Conservation (phyloP, 2,329 filamentous ascomycete species). For the Pyricularia sp. region DNA sequence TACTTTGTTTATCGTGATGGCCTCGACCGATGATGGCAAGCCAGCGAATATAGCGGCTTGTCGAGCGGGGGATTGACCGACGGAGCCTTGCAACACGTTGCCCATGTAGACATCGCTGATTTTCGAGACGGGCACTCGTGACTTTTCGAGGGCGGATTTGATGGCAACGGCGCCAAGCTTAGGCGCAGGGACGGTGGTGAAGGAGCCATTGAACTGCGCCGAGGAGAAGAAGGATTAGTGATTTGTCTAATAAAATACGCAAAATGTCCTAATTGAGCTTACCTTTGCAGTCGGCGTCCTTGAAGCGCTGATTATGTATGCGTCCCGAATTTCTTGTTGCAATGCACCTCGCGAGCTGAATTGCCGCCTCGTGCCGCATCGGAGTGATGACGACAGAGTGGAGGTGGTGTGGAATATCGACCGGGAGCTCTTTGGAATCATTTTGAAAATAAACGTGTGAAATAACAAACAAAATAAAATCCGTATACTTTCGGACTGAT, state of each 20-base stretch:
- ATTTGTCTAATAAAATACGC: not conserved
- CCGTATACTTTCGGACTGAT: too few relatives aligned
- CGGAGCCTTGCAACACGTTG: slow-evolving; percentile 75
- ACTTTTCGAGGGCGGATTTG: slow-evolving; percentile 81
- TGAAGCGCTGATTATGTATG: slow-evolving; percentile 85
- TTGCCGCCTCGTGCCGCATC: slow-evolving; percentile 22
- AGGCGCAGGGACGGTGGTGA: slow-evolving; percentile 74
- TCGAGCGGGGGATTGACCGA: slow-evolving; percentile 85
- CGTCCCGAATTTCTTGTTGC: slow-evolving; percentile 69
- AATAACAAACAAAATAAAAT: not conserved
- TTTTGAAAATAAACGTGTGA: not conserved
- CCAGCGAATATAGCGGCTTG: slow-evolving; percentile 88
- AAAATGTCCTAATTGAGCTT: slow-evolving; percentile 5
- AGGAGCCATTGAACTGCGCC: slow-evolving; percentile 82
- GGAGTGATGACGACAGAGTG: slow-evolving; percentile 3
- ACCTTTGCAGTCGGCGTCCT: slow-evolving; percentile 88
- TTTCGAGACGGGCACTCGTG: slow-evolving; percentile 67
- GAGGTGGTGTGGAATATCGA: slow-evolving; percentile 5
- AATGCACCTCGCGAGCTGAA: slow-evolving; percentile 27
- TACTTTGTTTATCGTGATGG: slow-evolving; percentile 94
- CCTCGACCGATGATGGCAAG: slow-evolving; percentile 71
- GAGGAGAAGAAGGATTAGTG: not conserved
- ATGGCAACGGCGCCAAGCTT: slow-evolving; percentile 85
- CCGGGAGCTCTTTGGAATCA: slow-evolving; percentile 4
- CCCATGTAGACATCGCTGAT: slow-evolving; percentile 97